Evolutionary conservation across 2,329 filamentous ascomycete genomes (phyloP).

Genomic region (Neofusicoccum sp.): DNA sequence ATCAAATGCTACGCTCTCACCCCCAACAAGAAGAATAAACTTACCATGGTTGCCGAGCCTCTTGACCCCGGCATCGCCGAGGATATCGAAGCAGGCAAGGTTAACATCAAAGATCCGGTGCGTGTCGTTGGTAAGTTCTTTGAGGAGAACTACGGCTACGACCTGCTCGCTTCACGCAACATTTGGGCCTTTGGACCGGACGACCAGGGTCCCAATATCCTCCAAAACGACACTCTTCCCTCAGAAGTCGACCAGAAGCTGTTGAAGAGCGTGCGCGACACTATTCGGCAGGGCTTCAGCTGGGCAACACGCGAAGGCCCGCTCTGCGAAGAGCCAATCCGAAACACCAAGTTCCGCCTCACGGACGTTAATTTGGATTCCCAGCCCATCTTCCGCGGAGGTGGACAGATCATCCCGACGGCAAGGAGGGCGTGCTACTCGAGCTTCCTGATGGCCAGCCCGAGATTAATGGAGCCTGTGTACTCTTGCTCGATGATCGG

Average conservation of each 20-base stretch:
- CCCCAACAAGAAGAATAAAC: constrained; percentile 98
- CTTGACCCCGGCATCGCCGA: constrained; percentile 91
- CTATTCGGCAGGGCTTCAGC: constrained; percentile 91
- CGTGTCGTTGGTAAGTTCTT: constrained; percentile 95
- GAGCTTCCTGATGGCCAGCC: constrained; percentile 94
- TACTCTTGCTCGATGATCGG: constrained; percentile 93
- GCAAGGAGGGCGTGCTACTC: constrained; percentile 90
- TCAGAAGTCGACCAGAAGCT: constrained; percentile 93
- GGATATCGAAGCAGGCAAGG: constrained; percentile 87
- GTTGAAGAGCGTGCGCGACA: constrained; percentile 82
- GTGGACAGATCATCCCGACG: constrained; percentile 96
- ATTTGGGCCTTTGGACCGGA: constrained; percentile 99
- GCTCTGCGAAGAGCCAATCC: constrained; percentile 96
- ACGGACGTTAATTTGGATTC: constrained; percentile 84
- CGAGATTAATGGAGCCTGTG: constrained; percentile 93
- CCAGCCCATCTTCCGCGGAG: constrained; percentile 91
- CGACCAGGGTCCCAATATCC: constrained; percentile 88
- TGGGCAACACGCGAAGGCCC: constrained; percentile 96
- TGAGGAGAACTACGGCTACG: constrained; percentile 95
- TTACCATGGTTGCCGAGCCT: constrained; percentile 97
- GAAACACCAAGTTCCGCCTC: constrained; percentile 96
- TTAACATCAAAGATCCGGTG: constrained; percentile 89
- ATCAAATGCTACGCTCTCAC: constrained; percentile 98
- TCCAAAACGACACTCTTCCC: constrained; percentile 94
- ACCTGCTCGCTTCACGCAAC: constrained; percentile 86